Evolutionary conservation across 441 rosid species (phyloP), one percentile per base, ranked within the genome.

Genomic region (Gossypium lobatum): DNA sequence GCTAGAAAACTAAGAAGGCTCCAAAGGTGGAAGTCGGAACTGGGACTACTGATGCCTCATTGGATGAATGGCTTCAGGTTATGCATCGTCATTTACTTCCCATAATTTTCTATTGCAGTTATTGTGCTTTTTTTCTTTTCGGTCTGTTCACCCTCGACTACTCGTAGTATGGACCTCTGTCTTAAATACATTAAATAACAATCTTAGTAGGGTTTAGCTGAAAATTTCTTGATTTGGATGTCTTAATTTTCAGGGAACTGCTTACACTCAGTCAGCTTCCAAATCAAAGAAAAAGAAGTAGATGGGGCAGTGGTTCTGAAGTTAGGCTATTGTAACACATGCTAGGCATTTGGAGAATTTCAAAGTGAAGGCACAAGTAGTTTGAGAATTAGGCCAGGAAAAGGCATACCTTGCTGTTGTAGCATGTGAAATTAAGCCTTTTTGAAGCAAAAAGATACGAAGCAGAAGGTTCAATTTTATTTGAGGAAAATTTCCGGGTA

Each of bases 21-120:
- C 85, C 94, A 2, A 96, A 92, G 87, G 97, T 96, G 75, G 99
- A 96, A 88, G 93, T 92, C 62, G 99, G 99, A 82, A 93, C 99
- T 50, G 87, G 87, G 72, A 80, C 93, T 73, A 88, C 85, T 4
- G 97, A 96, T 75, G 88, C 89, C 60, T 92, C 97, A 10, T 72
- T 88, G 76, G 98, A 93, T 20, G 99, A 96, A 75, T 96, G 99
- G 99, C 97, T 96, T 67, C 88, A 96, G 97, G 99, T 96, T 45
- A 45, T 65, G 34, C 55, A 65, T 45, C 11, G 7, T 65, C 34
- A 42, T 65, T 48, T 48, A 45, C 18, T 65, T 45, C 55, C 9
- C 54, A 65, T 45, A 13, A 59, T 59, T 59, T 28, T 61, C 2
- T 0, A 11, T 25, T 25, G 37, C 64, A 13, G 16, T 37, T 31